Base-by-base conservation (phyloP, 768 basidiomycete species). In the Boletus rubropictus region DNA sequence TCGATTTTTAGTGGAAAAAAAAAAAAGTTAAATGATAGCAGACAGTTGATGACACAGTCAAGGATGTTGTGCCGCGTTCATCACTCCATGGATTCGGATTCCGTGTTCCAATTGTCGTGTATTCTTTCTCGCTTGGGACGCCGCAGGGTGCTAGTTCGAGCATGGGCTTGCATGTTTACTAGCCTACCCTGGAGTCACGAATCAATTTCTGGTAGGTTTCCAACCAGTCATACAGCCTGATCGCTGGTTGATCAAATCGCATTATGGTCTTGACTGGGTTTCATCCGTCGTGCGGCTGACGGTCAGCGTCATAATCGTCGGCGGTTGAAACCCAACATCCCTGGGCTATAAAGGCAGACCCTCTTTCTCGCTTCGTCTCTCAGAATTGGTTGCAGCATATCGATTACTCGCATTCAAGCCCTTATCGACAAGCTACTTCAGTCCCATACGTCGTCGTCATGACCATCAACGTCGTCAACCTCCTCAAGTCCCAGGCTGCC, bases 401-500 rank as follows among this genome's bases (percentile, higher is more conserved):
- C 46, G 38, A 28, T 39, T n/a, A 18, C 10, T 44, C 29, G 31
- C 28, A 36, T 42, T n/a, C 17, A 27, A 32, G 27, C 25, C 21
- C 33, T 32, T 38, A 22, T 55, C 48, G 36, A 44, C 33, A 31
- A 39, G 34, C 25, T 14, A 39, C 24, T 12, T 41, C 44, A 35
- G 39, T 48, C 15, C 27, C 36, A 37, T 34, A 48, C 38, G 9
- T 45, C 33, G 29, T 32, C 48, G 7, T 34, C 35, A 61, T 59
- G 58, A 32, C 41, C 18, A 37, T 48, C 52, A 46, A 41, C 22
- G 10, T 51, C 11, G 15, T 18, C 33, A 55, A 51, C 18, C 43
- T 35, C 31, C 54, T 59, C 55, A 60, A 47, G 47, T 37, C 35
- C 36, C 51, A 34, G 34, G 10, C 34, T 20, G n/a, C 14, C 39